Percentiles rank a stretch among this genome's conserved stretches.
Conservation (phyloP, 176 grass and related monocot genomes). For the Coix lacrymajobi region DNA sequence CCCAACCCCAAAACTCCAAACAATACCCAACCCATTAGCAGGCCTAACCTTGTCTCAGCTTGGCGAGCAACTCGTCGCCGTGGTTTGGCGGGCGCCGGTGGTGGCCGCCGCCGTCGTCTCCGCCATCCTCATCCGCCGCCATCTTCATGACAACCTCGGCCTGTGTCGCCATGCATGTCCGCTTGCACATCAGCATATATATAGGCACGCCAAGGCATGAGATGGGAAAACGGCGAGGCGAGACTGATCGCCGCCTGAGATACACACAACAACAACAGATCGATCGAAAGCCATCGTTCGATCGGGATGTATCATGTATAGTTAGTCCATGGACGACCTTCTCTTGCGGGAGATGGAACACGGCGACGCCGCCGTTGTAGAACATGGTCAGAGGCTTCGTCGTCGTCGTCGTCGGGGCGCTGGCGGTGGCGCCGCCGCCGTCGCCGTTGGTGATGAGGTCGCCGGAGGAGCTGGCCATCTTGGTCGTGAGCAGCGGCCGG, state of each 20-base stretch:
- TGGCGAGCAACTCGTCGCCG: conserved; percentile 17
- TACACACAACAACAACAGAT: no score
- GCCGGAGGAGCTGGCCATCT: background rate
- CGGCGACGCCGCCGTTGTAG: conserved; percentile 38
- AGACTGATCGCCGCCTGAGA: background rate
- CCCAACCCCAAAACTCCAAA: no score
- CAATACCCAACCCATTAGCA: no score
- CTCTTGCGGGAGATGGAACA: conserved; percentile 38
- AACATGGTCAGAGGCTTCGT: conserved; percentile 42
- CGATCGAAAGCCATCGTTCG: background rate
- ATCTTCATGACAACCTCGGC: conserved; percentile 36
- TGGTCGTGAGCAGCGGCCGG: background rate
- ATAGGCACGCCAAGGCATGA: background rate
- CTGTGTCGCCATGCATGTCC: background rate
- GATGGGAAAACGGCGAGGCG: background rate
- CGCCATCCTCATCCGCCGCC: conserved; percentile 12
- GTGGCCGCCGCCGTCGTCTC: background rate
- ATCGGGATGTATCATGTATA: no score
- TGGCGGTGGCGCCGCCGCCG: background rate
- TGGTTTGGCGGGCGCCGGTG: background rate
- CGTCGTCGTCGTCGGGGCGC: background rate
- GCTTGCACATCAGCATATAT: background rate
- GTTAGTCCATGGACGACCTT: conserved; percentile 2
- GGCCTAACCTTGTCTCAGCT: conserved; percentile 31
- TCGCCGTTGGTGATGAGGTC: background rate